These are phyloP conservation scores for Kodamaea ohmeri DNA, from an alignment of 1,139 yeast species.

Conservation along the genomic window DNA sequence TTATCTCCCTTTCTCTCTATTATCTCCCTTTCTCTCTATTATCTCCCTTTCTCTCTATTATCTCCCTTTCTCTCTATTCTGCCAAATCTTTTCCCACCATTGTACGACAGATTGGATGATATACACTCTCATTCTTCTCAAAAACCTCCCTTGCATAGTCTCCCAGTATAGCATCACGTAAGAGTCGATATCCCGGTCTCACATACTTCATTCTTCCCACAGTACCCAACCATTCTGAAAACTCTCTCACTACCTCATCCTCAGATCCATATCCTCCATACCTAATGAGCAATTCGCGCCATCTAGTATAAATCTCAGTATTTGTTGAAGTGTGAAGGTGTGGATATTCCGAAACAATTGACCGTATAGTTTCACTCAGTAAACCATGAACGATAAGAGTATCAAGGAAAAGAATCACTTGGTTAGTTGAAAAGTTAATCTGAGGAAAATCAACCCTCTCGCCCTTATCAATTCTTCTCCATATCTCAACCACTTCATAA, in stretches of 20 bases:
- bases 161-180: slow-evolving; percentile 26
- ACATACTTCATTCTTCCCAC: slow-evolving; percentile 46
- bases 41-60: too few species aligned
- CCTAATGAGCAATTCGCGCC: slow-evolving; percentile 32
- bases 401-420: slow-evolving; percentile 35
- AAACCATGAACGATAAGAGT: slow-evolving; percentile 25
- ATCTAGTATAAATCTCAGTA: slow-evolving; percentile 33
- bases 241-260: slow-evolving; percentile 21
- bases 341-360: slow-evolving; percentile 26
- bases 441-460: neutral
- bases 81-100: slow-evolving; percentile 38
- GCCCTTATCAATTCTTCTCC: too few species aligned
- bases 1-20: neutral
- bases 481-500: slow-evolving; percentile 23
- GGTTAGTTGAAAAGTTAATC: slow-evolving; percentile 26
- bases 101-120: slow-evolving; percentile 41
- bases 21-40: neutral
- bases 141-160: slow-evolving; percentile 33
- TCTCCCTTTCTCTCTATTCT: neutral
- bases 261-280: slow-evolving; percentile 23
- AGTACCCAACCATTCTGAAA: slow-evolving; percentile 40
- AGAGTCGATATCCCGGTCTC: slow-evolving; percentile 39
- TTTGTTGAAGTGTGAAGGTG: slow-evolving; percentile 25
- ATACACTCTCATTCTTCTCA: slow-evolving; percentile 22
- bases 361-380: slow-evolving; percentile 2